Percentiles rank a stretch among this genome's conserved stretches.
These are phyloP conservation scores for Epichloe gansuensis DNA, from an alignment of 2,329 filamentous ascomycete species.

Conservation along the genomic window DNA sequence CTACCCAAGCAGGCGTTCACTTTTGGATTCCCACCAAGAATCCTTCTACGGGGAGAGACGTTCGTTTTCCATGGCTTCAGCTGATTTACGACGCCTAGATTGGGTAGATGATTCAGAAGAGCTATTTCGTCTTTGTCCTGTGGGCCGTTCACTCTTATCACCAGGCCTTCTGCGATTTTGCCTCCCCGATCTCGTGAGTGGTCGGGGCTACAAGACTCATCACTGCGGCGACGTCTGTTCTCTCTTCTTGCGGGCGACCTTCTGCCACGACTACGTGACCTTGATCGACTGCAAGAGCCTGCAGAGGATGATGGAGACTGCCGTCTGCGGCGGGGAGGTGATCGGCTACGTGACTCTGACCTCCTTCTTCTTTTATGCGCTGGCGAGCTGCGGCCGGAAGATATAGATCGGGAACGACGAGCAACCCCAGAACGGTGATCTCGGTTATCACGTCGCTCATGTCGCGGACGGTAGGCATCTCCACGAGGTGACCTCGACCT, in stretches of 20 bases:
- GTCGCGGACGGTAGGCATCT: constrained; percentile 16
- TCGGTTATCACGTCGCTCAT: constrained; percentile 12
- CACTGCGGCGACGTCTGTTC: constrained; percentile 4
- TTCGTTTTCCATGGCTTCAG: constrained; percentile 39
- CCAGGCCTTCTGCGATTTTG: not conserved
- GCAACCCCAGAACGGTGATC: constrained; percentile 11
- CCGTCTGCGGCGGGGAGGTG: constrained; percentile 26
- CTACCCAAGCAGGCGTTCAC: not conserved
- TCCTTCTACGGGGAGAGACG: constrained; percentile 9
- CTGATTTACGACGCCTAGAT: constrained; percentile 37
- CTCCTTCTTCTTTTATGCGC: constrained; percentile 38
- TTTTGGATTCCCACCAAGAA: not conserved
- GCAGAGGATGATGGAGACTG: constrained; percentile 29
- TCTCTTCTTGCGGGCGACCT: constrained; percentile 5
- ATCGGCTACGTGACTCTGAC: constrained; percentile 36
- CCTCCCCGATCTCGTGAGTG: not conserved
- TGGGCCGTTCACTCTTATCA: constrained; percentile 3
- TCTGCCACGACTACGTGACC: constrained; percentile 18
- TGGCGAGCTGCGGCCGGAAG: constrained; percentile 28
- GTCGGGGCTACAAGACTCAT: constrained; percentile 3
- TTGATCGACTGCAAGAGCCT: constrained; percentile 25
- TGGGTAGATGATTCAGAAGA: constrained; percentile 41
- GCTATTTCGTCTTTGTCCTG: constrained; percentile 33
- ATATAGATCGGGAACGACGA: constrained; percentile 23
- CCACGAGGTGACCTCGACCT: constrained; percentile 26